Base-by-base conservation (phyloP, 345 rosid species). In the Gossypium ekmanianum region DNA sequence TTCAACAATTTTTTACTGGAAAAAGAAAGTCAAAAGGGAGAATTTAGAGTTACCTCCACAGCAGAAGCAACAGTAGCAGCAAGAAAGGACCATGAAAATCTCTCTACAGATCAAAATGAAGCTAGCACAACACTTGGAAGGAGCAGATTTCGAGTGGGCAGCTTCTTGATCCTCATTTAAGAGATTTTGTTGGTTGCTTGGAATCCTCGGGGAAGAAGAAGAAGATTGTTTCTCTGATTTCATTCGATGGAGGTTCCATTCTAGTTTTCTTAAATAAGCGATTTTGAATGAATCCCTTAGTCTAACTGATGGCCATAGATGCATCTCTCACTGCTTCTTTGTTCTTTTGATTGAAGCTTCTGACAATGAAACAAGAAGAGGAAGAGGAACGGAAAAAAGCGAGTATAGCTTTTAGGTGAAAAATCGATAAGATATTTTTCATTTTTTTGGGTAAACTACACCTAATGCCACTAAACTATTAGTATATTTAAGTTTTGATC, bases 211-310 rank as follows among this genome's bases (percentile, higher is more conserved):
- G 24, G 68, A 64, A 69, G 73, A 69, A 9, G 72, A 68, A 68
- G 73, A 72, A 61, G 65, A 52, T 43, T 61, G 80, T 74, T 85
- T 84, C 63, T 87, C 83, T 72, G 55, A 74, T 67, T 83, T 78
- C 91, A 88, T 90, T 76, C 87, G 68, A 20, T 48, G 77, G 75
- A 85, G 84, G 73, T 91, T 91, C 89, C 91, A 84, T 65, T 88
- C 92, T 26, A 86, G 78, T 52, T 81, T 83, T 63, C 71, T 83
- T 59, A 91, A 14, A 59, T 85, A 84, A 26, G 64, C 70, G 29
- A 50, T 63, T 81, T 85, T 90, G 87, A 91, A 91, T 0, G 92
- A 91, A 68, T 88, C 95, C 69, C 92, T 85, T 27, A 91, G 59
- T 70, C 78, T 85, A 81, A 54, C 13, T 4, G 95, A 83, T 2